Percentiles rank a stretch among this genome's conserved stretches.
phyloP scores from a whole-genome alignment of 129 eudicot species.

The Artemisia tridentata region DNA sequence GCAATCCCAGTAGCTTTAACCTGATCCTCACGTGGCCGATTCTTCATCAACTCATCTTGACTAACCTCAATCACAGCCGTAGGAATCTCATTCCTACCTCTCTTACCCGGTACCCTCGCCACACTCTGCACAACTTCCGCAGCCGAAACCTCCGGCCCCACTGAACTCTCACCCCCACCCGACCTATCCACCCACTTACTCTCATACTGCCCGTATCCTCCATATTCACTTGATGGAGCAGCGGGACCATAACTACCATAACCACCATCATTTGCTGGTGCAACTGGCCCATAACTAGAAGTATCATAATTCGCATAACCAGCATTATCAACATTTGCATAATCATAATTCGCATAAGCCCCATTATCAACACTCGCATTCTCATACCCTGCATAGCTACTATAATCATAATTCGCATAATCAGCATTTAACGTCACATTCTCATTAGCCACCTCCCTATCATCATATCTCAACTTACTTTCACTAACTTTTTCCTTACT shows the following conservation, averaged over 20 bases:
- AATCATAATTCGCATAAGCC: constrained; percentile 34
- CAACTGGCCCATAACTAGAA: constrained; percentile 10
- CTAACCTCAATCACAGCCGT: constrained; percentile 67
- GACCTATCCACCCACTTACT: constrained; percentile 62
- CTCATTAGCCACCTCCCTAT: not conserved
- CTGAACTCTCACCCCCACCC: constrained; percentile 4
- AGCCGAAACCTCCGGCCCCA: constrained; percentile 34
- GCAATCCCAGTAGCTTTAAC: constrained; percentile 79
- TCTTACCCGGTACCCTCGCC: constrained; percentile 49
- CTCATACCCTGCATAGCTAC: constrained; percentile 13
- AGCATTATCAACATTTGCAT: constrained; percentile 22
- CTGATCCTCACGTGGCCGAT: constrained; percentile 83
- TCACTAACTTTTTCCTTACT: not conserved
- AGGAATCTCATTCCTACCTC: constrained; percentile 75
- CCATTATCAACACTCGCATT: constrained; percentile 14
- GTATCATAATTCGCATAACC: constrained; percentile 37
- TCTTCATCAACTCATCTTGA: constrained; percentile 93
- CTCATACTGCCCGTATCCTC: constrained; percentile 45
- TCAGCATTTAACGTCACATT: not conserved
- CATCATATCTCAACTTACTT: not conserved
- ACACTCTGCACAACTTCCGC: constrained; percentile 33
- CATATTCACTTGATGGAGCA: not conserved
- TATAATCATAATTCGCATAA: not conserved
- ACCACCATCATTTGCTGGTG: constrained; percentile 13
- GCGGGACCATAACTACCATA: constrained; percentile 30